Conservation (phyloP, 1,284 basidiomycete genomes). For the Ustilago cynodontis region DNA sequence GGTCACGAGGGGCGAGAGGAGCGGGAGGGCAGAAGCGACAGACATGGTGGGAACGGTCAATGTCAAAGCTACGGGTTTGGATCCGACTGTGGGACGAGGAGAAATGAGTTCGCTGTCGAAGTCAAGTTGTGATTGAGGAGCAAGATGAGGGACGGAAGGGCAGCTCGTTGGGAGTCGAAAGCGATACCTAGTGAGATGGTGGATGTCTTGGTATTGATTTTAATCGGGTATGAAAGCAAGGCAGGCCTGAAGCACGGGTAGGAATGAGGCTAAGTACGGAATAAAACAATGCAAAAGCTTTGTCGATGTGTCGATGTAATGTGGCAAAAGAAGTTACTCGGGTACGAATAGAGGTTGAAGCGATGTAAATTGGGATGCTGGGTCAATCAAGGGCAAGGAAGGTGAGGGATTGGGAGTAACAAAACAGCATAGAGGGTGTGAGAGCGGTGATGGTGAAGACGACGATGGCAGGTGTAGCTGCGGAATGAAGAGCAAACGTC, state of each 20-base stretch:
- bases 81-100: not conserved
- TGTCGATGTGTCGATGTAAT: not conserved
- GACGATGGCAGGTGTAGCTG: conserved; percentile 1
- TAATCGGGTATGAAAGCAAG: not conserved
- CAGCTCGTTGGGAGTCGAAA: no score
- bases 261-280: not conserved
- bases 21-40: conserved; percentile 50
- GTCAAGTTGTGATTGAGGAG: no score
- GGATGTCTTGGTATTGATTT: not conserved
- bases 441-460: not conserved
- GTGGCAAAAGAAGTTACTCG: not conserved
- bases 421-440: no score
- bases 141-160: no score
- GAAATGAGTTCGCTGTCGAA: not conserved
- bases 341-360: not conserved
- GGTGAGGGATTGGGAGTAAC: no score
- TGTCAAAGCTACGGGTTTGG: not conserved
- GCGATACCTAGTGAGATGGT: no score
- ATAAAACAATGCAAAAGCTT: conserved; percentile 4
- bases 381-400: not conserved
- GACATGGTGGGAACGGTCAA: conserved; percentile 21
- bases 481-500: not conserved
- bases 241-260: not conserved
- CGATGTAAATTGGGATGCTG: not conserved
- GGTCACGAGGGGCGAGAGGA: conserved; percentile 87